Conservation (phyloP, 2,329 filamentous ascomycete species). For the Penicillium thymicola region DNA sequence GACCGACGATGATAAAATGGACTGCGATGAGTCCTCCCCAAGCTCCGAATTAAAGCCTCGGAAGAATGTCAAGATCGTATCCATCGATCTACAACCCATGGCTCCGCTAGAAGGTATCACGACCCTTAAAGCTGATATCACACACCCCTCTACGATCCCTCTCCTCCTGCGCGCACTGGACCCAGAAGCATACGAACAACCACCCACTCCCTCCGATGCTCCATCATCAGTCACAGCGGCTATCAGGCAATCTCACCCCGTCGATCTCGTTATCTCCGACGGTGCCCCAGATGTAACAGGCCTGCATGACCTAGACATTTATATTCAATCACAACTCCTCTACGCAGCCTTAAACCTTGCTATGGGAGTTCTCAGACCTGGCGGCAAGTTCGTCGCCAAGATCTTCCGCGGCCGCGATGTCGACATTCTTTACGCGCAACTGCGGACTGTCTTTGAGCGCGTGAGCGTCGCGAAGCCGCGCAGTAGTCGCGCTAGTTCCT, state of each 20-base stretch:
- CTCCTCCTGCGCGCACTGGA: constrained; percentile 83
- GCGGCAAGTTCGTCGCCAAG: constrained; percentile 96
- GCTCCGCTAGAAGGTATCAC: constrained; percentile 88
- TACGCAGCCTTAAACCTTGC: constrained; percentile 93
- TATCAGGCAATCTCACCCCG: constrained; percentile 65
- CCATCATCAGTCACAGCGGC: constrained; percentile 26
- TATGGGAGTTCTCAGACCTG: constrained; percentile 84
- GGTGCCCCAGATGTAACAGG: constrained; percentile 96
- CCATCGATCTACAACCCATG: constrained; percentile 95
- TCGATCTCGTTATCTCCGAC: constrained; percentile 92
- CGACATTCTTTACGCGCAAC: constrained; percentile 89
- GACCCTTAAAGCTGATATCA: constrained; percentile 92
- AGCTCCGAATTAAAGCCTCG: constrained; percentile 48
- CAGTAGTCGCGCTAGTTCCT: constrained; percentile 90
- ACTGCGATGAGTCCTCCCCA: constrained; percentile 24
- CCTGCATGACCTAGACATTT: constrained; percentile 95
- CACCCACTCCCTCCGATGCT: constrained; percentile 31
- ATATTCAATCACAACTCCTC: constrained; percentile 92
- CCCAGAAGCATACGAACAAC: constrained; percentile 56
- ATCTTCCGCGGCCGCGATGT: constrained; percentile 94
- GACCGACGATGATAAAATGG: constrained; percentile 22
- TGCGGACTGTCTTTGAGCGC: constrained; percentile 82
- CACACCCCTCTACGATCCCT: constrained; percentile 90
- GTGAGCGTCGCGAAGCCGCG: constrained; percentile 92
- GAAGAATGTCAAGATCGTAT: constrained; percentile 84